Evolutionary conservation across 225 moss, liverwort and hornwort genomes (phyloP), one percentile per base, ranked within the genome.

Genomic region (Neckera pumila): DNA sequence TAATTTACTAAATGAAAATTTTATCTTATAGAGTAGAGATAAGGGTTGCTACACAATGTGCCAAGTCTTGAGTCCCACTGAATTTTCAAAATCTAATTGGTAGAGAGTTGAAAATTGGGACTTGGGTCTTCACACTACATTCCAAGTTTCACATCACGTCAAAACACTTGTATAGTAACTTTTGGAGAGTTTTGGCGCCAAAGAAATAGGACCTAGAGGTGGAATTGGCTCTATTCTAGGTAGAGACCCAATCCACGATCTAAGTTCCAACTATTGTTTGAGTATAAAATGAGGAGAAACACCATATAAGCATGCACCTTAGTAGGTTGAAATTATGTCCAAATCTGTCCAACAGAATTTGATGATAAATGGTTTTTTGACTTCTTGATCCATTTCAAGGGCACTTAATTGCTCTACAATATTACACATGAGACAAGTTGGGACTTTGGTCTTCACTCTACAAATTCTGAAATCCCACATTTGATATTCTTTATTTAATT

Each of bases 51-150:
- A 36, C 0, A 34, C 14, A 5, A 5, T 0, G 0, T 12, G 0
- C 12, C 0, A 51, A 34, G 2, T 53, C 1, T 0, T 0, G 2
- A 51, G 20, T 51, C 0, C 4, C 2, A 22, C 0, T 76, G 0
- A 34, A 10, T 77, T 54, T 0, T 13, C 9, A 77, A 20, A 76
- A 54, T 36, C 1, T 53, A 1, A 23, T 22, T 36, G 2, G 9
- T 8, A 2, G 9, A 76, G 8, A 76, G 9, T 0, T 76, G 5
- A 23, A 33, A 36, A 15, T 3, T 25, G 1, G 8, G 2, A 8
- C 4, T 33, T 33, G 2, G 9, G 15, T 22, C 14, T 36, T 54
- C 2, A 19, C 22, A 22, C 22, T 53, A 53, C 2, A 0, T 21
- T 0, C 6, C 0, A 23, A 14, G 6, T 36, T 1, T 9, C 3